These are phyloP conservation scores for Hyaloperonospora brassicae DNA, from an alignment of 352 stramenopile genomes.

Conservation along the genomic window DNA sequence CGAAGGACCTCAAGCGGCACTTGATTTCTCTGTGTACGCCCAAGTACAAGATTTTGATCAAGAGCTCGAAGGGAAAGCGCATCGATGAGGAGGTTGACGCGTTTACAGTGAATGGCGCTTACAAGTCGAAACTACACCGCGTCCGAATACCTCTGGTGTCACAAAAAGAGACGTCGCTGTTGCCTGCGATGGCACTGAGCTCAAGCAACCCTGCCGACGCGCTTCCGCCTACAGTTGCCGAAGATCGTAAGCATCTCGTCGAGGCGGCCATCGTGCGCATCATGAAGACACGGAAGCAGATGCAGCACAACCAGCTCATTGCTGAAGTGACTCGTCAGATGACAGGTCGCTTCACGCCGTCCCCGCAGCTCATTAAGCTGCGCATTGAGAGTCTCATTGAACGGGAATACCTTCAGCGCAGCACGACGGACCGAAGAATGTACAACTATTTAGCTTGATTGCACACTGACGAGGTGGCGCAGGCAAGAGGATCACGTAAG, in stretches of 20 bases:
- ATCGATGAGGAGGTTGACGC: conserved; percentile 91
- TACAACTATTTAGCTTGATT: conserved; percentile 97
- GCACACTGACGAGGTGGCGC: not conserved
- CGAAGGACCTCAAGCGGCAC: conserved; percentile 87
- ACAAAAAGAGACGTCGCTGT: conserved; percentile 67
- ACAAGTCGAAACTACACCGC: conserved; percentile 90
- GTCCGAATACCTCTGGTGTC: conserved; percentile 81
- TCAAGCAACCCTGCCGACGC: conserved; percentile 45
- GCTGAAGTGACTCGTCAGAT: conserved; percentile 86
- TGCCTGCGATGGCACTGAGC: conserved; percentile 29
- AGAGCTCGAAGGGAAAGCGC: conserved; percentile 95
- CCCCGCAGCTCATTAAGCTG: conserved; percentile 95
- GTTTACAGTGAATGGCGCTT: conserved; percentile 93
- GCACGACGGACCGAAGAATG: conserved; percentile 84
- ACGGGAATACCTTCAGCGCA: conserved; percentile 96
- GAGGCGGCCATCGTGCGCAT: conserved; percentile 93
- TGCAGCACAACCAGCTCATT: conserved; percentile 89
- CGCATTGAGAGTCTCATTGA: conserved; percentile 98
- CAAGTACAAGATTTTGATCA: conserved; percentile 95
- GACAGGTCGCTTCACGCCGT: conserved; percentile 88
- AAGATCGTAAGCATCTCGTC: conserved; percentile 93
- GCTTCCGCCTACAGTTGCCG: conserved; percentile 88
- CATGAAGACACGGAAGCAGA: conserved; percentile 92
- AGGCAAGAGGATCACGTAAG: not conserved
- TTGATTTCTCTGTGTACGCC: conserved; percentile 96